Conservation (phyloP, 352 stramenopile genomes). For the Phytophthora ramorum region DNA sequence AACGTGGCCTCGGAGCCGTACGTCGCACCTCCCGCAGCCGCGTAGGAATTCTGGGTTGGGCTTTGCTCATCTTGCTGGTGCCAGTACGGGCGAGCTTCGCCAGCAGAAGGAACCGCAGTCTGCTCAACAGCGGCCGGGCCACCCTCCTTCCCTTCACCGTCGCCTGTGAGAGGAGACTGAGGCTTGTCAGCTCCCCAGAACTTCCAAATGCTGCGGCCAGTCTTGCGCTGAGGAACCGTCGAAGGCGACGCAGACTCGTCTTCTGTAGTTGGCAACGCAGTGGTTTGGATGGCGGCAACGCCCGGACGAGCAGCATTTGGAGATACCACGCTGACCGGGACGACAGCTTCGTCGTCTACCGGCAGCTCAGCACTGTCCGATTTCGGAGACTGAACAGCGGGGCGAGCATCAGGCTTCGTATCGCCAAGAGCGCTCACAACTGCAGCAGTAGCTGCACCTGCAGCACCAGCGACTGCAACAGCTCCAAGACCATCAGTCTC, state of each 20-base stretch:
- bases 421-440: not conserved
- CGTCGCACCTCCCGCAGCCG: constrained; percentile 5
- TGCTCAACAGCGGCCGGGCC: not conserved
- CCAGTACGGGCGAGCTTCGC: constrained; percentile 16
- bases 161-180: constrained; percentile 9
- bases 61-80: constrained; percentile 17
- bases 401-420: not conserved
- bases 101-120: not conserved
- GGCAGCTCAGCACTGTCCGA: not conserved
- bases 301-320: not conserved
- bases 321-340: not conserved
- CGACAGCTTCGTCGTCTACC: not conserved
- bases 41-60: constrained; percentile 7
- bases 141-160: not conserved
- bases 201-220: constrained; percentile 34
- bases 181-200: constrained; percentile 31
- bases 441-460: not conserved
- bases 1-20: constrained; percentile 24
- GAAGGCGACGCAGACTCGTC: constrained; percentile 13
- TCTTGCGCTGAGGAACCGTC: constrained; percentile 16
- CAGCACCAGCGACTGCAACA: constrained; percentile 1
- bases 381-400: not conserved
- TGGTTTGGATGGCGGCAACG: not conserved
- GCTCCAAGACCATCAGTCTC: not conserved
- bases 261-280: not conserved